Percentiles rank a stretch among this genome's conserved stretches.
These are phyloP conservation scores for Hibiscus tridactylites DNA, from an alignment of 345 rosid species.

Conservation along the genomic window DNA sequence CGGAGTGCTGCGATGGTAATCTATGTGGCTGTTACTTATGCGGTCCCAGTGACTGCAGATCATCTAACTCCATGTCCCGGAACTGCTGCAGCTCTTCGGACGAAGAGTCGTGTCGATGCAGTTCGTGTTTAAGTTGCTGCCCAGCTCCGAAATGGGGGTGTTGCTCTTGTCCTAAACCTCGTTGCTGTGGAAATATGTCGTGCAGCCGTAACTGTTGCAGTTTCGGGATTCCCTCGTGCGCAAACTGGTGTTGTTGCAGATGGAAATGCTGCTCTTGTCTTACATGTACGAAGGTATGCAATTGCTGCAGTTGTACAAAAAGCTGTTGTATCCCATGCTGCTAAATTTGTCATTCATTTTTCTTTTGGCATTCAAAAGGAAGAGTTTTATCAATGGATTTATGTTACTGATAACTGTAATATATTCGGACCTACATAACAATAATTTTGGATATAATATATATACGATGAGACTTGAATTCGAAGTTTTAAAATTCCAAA, in stretches of 20 bases:
- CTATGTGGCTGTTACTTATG: background rate
- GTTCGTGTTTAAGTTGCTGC: conserved; percentile 20
- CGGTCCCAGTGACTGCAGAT: conserved; percentile 10
- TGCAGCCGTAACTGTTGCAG: conserved; percentile 39
- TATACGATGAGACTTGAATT: too few species aligned
- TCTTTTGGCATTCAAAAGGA: too few species aligned
- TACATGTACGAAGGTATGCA: conserved; percentile 43
- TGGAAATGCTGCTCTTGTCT: conserved; percentile 39
- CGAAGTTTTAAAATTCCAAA: too few species aligned
- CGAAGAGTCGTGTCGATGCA: background rate
- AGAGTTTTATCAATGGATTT: too few species aligned
- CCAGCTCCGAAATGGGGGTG: conserved; percentile 25
- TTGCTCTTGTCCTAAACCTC: conserved; percentile 33
- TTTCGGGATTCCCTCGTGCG: conserved; percentile 39
- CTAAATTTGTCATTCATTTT: conserved; percentile 15
- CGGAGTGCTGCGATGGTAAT: conserved; percentile 31
- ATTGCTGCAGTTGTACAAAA: conserved; percentile 36
- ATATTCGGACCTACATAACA: too few species aligned
- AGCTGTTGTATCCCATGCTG: conserved; percentile 50
- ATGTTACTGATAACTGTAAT: too few species aligned
- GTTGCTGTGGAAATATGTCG: conserved; percentile 37
- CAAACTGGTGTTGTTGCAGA: conserved; percentile 36
- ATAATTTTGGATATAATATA: too few species aligned
- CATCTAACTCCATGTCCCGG: background rate
- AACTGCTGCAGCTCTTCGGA: background rate